These are phyloP conservation scores for Geotrichum aggregatum DNA, from an alignment of 1,139 yeast species.

Conservation along the genomic window DNA sequence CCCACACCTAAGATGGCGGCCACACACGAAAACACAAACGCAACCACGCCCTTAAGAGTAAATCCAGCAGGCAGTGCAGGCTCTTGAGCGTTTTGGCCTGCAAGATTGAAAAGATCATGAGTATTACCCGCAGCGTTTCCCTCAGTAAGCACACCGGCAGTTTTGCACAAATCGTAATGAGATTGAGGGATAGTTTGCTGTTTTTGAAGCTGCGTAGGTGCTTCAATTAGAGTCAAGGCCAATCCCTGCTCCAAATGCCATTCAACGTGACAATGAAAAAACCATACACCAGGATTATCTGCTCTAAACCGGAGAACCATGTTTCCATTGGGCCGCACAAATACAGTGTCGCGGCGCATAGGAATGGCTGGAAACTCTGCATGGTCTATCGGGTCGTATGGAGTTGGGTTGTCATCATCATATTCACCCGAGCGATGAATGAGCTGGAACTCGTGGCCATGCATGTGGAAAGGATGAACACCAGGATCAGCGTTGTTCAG, in stretches of 20 bases:
- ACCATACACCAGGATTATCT: constrained; percentile 87
- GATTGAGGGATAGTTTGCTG: constrained; percentile 49
- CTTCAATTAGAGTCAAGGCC: constrained; percentile 67
- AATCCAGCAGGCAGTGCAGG: constrained; percentile 73
- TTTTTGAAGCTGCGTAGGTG: constrained; percentile 58
- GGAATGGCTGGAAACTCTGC: constrained; percentile 59
- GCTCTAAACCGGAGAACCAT: constrained; percentile 64
- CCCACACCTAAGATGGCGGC: constrained; percentile 76
- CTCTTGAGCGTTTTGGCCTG: constrained; percentile 67
- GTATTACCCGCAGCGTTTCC: constrained; percentile 90
- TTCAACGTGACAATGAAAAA: constrained; percentile 91
- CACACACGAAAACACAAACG: constrained; percentile 72
- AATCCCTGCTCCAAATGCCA: constrained; percentile 93
- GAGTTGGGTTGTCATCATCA: constrained; percentile 47
- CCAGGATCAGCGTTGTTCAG: constrained; percentile 71
- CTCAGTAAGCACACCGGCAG: constrained; percentile 45
- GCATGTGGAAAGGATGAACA: constrained; percentile 81
- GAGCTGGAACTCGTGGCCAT: constrained; percentile 74
- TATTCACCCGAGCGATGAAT: constrained; percentile 52
- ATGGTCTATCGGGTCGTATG: constrained; percentile 50
- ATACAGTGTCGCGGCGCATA: constrained; percentile 62
- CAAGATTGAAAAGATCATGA: constrained; percentile 57
- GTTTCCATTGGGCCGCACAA: constrained; percentile 63
- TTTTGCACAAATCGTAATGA: constrained; percentile 59
- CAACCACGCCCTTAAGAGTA: constrained; percentile 85